A percentile compares a stretch with the other conserved stretches of the same genome.
Evolutionary conservation across 148 eudicot species (phyloP).

Genomic region (Gaultheria prostrata): DNA sequence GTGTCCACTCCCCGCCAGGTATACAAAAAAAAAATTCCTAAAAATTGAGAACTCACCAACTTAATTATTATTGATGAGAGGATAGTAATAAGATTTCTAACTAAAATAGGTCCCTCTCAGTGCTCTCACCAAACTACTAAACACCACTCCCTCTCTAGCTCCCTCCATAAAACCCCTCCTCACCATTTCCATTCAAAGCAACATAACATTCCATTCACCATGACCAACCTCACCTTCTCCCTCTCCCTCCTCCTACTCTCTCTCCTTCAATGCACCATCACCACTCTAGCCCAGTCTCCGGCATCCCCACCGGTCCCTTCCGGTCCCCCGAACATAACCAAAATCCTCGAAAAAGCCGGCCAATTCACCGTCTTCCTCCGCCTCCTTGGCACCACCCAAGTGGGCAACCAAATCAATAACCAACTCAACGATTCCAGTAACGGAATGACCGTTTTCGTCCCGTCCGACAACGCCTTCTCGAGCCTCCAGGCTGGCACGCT

Average conservation of each 20-base stretch:
- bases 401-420: conserved; percentile 54
- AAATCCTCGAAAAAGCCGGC: conserved; percentile 73
- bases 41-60: conserved; percentile 5
- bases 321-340: conserved; percentile 71
- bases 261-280: conserved; percentile 28
- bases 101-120: conserved; percentile 20
- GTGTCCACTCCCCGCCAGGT: too few species aligned
- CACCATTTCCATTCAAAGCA: background rate
- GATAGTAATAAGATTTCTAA: background rate
- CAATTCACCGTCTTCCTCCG: conserved; percentile 67
- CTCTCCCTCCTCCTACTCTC: conserved; percentile 14
- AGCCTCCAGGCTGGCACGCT: conserved; percentile 66
- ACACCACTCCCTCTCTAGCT: background rate
- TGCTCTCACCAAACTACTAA: conserved; percentile 21
- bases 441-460: conserved; percentile 80
- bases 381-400: conserved; percentile 59
- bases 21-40: too few species aligned
- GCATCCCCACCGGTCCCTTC: conserved; percentile 66
- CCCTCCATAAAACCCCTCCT: conserved; percentile 15
- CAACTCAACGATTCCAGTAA: conserved; percentile 79
- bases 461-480: conserved; percentile 77
- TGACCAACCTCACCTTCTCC: background rate
- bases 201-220: background rate
- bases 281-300: conserved; percentile 39
- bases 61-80: background rate